phyloP scores from a whole-genome alignment of 176 grass and related monocot genomes.

The Carex myosuroides region DNA sequence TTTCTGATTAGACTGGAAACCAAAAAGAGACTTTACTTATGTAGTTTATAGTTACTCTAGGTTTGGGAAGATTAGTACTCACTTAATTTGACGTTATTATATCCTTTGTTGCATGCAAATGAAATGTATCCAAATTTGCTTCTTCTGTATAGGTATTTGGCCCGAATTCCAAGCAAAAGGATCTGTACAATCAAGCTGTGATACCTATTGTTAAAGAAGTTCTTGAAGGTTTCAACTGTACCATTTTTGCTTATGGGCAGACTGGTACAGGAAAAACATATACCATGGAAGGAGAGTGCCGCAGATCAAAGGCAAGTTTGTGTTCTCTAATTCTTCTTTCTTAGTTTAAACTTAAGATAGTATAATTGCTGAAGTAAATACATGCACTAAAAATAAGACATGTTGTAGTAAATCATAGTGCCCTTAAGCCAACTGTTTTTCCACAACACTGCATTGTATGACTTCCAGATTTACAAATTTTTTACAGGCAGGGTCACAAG shows the following conservation, averaged over 20 bases:
- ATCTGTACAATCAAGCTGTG: constrained; percentile 86
- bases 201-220: constrained; percentile 98
- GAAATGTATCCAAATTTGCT: background rate
- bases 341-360: background rate
- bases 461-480: background rate
- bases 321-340: background rate
- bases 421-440: background rate
- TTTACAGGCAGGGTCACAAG: constrained; percentile 52
- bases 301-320: constrained; percentile 70
- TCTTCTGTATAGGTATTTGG: constrained; percentile 59
- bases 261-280: constrained; percentile 94
- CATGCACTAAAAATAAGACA: background rate
- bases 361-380: background rate
- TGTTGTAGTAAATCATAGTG: background rate
- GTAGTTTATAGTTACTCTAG: background rate
- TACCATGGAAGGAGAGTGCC: constrained; percentile 97
- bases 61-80: background rate
- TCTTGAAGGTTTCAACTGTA: constrained; percentile 92
- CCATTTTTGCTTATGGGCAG: constrained; percentile 96
- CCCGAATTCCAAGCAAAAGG: constrained; percentile 62
- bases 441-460: background rate
- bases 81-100: background rate
- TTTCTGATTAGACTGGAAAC: background rate
- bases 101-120: background rate
- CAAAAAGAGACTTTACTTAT: background rate